These are phyloP conservation scores for Salinomyces thailandicus DNA, from an alignment of 2,329 filamentous ascomycete genomes.

Conservation along the genomic window DNA sequence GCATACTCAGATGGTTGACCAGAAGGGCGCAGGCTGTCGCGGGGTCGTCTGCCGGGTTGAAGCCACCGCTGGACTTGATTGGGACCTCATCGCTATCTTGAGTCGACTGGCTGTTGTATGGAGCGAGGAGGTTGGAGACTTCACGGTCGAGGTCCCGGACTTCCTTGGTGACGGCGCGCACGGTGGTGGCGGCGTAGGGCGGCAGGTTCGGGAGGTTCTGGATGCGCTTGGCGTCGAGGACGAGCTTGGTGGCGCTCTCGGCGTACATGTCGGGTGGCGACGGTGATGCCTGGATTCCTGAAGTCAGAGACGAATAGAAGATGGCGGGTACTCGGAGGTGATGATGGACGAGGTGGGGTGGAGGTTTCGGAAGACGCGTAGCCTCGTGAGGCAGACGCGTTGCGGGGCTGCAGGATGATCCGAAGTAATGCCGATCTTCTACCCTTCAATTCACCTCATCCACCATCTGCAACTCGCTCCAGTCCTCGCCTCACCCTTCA, in stretches of 20 bases:
- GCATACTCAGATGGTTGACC: conserved; percentile 89
- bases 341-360: neutral
- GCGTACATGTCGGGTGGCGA: conserved; percentile 58
- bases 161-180: conserved; percentile 79
- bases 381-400: no score
- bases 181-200: conserved; percentile 83
- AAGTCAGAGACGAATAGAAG: no score
- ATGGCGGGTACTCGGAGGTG: no score
- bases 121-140: conserved; percentile 65
- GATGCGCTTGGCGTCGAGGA: conserved; percentile 90
- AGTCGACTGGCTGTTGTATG: conserved; percentile 50
- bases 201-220: conserved; percentile 78
- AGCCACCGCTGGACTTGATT: conserved; percentile 54
- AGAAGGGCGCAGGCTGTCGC: conserved; percentile 79
- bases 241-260: conserved; percentile 80
- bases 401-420: no score
- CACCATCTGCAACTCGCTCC: no score
- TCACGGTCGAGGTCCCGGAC: conserved; percentile 88
- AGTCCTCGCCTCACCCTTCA: no score
- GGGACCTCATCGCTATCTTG: conserved; percentile 18
- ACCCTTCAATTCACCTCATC: no score
- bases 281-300: neutral
- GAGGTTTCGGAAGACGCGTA: no score
- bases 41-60: conserved; percentile 73
- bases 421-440: no score